Evolutionary conservation across 148 eudicot genomes (phyloP), one percentile per base, ranked within the genome.

Genomic region (Chenopodium suecicum): DNA sequence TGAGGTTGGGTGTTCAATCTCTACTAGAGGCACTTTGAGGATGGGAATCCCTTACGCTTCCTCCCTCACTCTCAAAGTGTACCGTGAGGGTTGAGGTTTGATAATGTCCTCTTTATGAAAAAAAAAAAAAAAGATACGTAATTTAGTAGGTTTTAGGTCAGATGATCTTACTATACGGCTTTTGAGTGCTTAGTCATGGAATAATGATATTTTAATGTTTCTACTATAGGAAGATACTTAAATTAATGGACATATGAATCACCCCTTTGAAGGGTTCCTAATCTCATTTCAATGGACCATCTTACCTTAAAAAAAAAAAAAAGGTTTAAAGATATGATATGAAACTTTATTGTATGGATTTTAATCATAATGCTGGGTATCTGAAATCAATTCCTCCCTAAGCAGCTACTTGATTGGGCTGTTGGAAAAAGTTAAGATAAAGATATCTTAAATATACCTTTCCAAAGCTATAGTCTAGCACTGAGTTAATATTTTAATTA

Each of bases 401-500:
- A 20, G 52, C 32, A 25, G 32, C 34, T 25, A 48, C 31, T 73
- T 73, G 76, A 73, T 73, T 73, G 76, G 76, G 60, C 60, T 72
- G 29, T 44, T 41, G 75, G 54, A 72, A 41, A 69, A 72, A 22
- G 75, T 72, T 72, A 22, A 72, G 27, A 22, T 41, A 22, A 73
- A 73, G 32, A 73, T 73, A 73, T 73, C 58, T 6, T 9, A 73
- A 69, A 47, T 8, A 69, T 79, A 27, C 56, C 74, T n/a, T 79
- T 11, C 29, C 44, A 50, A 79, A 48, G 81, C 27, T 69, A 20
- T 62, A 54, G 79, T 50, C 79, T 46, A 81, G 83, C 79, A 74
- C 70, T 31, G 29, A 31, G 66, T 22, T 50, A 25, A 47, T 65
- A 81, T 16, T 20, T 29, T 27, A 81, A 48, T 74, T 4, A 32